A percentile compares a stretch with the other conserved stretches of the same genome.
Evolutionary conservation across 2,329 filamentous ascomycete genomes (phyloP).

Genomic region (Exophiala sideris): DNA sequence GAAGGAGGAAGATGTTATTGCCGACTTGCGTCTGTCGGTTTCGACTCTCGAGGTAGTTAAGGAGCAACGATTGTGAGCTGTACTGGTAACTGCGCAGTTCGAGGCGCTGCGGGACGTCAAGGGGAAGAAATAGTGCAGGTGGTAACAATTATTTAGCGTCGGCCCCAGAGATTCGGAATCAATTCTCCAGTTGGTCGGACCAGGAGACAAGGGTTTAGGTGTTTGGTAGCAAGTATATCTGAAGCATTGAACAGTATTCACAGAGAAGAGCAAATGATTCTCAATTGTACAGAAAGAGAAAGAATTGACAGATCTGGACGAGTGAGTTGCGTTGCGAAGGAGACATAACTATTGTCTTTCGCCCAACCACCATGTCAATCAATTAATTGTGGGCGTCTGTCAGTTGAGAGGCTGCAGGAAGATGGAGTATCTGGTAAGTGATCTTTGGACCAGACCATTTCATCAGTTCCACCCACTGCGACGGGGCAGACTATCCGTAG

Average conservation of each 20-base stretch:
- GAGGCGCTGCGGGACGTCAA: constrained; percentile 1
- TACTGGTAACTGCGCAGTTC: not conserved
- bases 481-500: not conserved
- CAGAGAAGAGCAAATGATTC: not conserved
- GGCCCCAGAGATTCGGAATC: not conserved
- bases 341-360: no score
- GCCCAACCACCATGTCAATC: no score
- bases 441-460: not conserved
- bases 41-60: not conserved
- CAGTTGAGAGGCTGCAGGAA: no score
- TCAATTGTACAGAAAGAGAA: no score
- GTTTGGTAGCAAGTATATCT: not conserved
- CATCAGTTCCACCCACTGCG: not conserved
- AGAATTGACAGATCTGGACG: no score
- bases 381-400: no score
- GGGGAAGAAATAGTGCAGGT: not conserved
- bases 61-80: not conserved
- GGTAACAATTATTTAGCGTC: not conserved
- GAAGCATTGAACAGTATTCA: not conserved
- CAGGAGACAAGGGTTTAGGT: not conserved
- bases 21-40: not conserved
- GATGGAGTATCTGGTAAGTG: no score
- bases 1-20: not conserved
- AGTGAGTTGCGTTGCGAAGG: no score
- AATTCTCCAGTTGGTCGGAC: not conserved